Percentiles rank a stretch among this genome's conserved stretches.
Conservation (phyloP, 495 filamentous ascomycete genomes). For the Talaromyces liani region DNA sequence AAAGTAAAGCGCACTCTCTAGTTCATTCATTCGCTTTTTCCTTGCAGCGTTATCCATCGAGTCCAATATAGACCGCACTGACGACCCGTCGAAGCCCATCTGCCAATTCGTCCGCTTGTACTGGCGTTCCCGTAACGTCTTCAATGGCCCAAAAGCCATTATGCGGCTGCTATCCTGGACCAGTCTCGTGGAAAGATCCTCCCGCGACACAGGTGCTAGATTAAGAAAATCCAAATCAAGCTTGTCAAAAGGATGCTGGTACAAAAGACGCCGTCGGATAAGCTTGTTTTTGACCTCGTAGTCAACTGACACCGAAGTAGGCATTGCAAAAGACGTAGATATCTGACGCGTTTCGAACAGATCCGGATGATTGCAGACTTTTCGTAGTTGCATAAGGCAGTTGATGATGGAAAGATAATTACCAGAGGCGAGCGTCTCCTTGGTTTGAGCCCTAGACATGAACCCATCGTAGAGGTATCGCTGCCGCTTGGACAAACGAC, state of each 20-base stretch:
- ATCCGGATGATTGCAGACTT: slow-evolving; percentile 98
- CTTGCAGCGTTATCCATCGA: slow-evolving; percentile 66
- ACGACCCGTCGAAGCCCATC: slow-evolving; percentile 53
- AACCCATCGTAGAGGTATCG: slow-evolving; percentile 95
- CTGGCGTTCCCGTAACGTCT: slow-evolving; percentile 56
- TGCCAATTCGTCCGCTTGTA: slow-evolving; percentile 52
- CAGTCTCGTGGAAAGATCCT: slow-evolving; percentile 53
- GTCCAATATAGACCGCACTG: slow-evolving; percentile 60
- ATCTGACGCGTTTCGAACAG: slow-evolving; percentile 97
- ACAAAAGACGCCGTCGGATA: slow-evolving; percentile 59
- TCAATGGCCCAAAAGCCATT: slow-evolving; percentile 55
- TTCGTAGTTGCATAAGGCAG: slow-evolving; percentile 94
- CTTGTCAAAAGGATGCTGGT: slow-evolving; percentile 54
- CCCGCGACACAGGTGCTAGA: slow-evolving; percentile 65
- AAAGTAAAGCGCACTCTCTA: slow-evolving; percentile 73
- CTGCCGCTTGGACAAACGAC: slow-evolving; percentile 88
- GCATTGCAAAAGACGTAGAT: slow-evolving; percentile 93
- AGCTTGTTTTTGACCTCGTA: slow-evolving; percentile 71
- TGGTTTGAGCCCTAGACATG: slow-evolving; percentile 86
- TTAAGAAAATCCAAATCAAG: slow-evolving; percentile 76
- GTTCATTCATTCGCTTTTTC: slow-evolving; percentile 66
- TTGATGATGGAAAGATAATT: slow-evolving; percentile 98
- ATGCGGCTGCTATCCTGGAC: slow-evolving; percentile 55
- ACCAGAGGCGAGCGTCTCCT: slow-evolving; percentile 81
- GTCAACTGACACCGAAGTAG: slow-evolving; percentile 67